Evolutionary conservation across 352 stramenopile species (phyloP), one percentile per base, ranked within the genome.

Genomic region (Phytophthora sp.): DNA sequence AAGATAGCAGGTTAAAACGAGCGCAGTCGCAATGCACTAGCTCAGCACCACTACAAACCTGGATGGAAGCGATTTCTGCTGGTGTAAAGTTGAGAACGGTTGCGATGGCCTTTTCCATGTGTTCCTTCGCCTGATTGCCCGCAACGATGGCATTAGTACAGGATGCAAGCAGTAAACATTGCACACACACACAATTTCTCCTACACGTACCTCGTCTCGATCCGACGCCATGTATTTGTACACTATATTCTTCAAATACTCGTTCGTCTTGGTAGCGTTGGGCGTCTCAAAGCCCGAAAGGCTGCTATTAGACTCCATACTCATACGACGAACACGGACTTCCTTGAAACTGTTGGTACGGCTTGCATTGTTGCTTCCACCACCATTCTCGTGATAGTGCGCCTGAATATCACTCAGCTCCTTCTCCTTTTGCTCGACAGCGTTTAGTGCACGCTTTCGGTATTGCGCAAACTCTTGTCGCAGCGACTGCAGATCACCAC

Each of bases 191-290:
- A 28, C 13, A n/a, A n/a, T n/a, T n/a, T n/a, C n/a, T 5, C 41
- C 9, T 27, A 8, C 27, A 60, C 59, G 46, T 58, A 85, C 83
- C 61, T 95, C 87, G 37, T 84, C 77, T 62, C 91, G 84, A 42
- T 92, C 84, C n/a, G 83, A 89, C 39, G 76, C 88, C 87, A 96
- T 94, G 80, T 96, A 96, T 74, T 94, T 94, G 77, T 91, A 91
- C 69, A 96, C 84, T 56, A 96, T 96, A 64, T 96, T 96, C 72
- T 94, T 94, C 62, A 96, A 61, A 70, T 96, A 96, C 71, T 96
- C 87, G 69, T 93, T 94, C 45, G 82, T 94, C 24, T 85, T 91
- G 54, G 77, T 92, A 26, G 85, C 73, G 31, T 91, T 80, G 8
- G 85, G 86, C n/a, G 84, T 84, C 34, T 95, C 87, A 48, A 95